These are phyloP conservation scores for Talaromyces nanjingensis DNA, from an alignment of 495 filamentous ascomycete genomes.

Conservation along the genomic window DNA sequence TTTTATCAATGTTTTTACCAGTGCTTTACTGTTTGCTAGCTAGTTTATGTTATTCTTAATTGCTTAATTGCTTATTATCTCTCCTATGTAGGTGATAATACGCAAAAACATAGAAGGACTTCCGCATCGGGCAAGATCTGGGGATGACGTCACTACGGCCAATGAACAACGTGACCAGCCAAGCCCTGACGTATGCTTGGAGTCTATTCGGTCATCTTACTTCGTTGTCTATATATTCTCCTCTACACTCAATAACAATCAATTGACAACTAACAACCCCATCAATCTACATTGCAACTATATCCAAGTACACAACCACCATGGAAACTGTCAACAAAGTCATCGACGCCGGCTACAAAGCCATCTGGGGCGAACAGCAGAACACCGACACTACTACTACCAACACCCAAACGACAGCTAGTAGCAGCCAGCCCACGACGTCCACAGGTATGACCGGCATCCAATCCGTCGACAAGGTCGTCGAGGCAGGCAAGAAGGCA, in stretches of 20 bases:
- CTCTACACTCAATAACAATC: neutral
- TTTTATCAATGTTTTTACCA: neutral
- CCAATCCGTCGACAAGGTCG: slow-evolving; percentile 2
- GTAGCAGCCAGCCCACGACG: neutral
- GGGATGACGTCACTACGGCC: slow-evolving; percentile 6
- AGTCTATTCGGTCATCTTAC: neutral
- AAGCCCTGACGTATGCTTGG: slow-evolving; percentile 1
- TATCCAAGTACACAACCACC: neutral
- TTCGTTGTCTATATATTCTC: neutral
- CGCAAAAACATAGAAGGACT: neutral
- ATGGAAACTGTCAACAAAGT: slow-evolving; percentile 36
- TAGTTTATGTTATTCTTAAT: neutral
- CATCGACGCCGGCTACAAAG: slow-evolving; percentile 27
- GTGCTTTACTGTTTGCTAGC: neutral
- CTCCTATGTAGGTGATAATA: neutral
- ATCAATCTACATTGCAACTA: neutral
- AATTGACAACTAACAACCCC: neutral
- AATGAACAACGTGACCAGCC: slow-evolving; percentile 2
- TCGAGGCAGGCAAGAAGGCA: slow-evolving; percentile 10
- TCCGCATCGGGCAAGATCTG: slow-evolving; percentile 4
- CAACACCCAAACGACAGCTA: neutral
- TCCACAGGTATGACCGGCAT: neutral
- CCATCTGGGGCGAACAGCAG: slow-evolving; percentile 25
- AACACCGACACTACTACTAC: neutral
- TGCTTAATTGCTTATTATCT: neutral